Evolutionary conservation across 2,329 filamentous ascomycete genomes (phyloP).

Genomic region (Trichocomaceae sp.): DNA sequence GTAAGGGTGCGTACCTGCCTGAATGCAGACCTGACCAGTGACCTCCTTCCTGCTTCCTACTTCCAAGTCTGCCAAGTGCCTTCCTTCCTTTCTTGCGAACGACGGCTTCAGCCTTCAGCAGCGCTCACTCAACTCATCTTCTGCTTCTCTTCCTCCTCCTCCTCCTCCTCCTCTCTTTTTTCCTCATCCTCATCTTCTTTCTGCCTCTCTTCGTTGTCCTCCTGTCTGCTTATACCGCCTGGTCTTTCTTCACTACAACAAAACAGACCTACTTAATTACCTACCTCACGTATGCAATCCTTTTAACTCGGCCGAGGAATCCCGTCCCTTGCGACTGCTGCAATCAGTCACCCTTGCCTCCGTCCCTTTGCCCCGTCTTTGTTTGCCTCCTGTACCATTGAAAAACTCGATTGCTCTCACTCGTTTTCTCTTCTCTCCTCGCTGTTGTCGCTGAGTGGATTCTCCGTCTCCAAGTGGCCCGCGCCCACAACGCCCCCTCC

Average conservation of each 20-base stretch:
- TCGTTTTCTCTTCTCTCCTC: neutral
- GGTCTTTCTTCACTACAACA: neutral
- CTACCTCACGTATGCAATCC: neutral
- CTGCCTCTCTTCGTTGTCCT: neutral
- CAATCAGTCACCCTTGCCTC: conserved; percentile 11
- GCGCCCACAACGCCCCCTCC: conserved; percentile 7
- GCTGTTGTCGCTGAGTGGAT: neutral
- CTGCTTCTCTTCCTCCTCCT: neutral
- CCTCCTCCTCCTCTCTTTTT: neutral
- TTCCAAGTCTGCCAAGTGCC: neutral
- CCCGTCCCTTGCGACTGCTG: conserved; percentile 11
- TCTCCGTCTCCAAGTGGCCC: conserved; percentile 6
- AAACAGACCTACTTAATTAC: neutral
- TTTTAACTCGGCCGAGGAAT: neutral
- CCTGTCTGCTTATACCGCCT: neutral
- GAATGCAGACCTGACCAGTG: conserved; percentile 5
- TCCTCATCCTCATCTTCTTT: too few species aligned
- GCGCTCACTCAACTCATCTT: neutral
- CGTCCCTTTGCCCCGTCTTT: conserved; percentile 8
- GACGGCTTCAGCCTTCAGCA: neutral
- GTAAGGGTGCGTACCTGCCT: conserved; percentile 3
- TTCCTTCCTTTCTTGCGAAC: neutral
- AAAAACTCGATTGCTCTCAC: neutral
- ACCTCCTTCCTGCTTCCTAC: neutral
- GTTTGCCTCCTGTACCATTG: neutral